Evolutionary conservation across 1,284 basidiomycete species (phyloP).

Genomic region (Cryptococcus neoformans): DNA sequence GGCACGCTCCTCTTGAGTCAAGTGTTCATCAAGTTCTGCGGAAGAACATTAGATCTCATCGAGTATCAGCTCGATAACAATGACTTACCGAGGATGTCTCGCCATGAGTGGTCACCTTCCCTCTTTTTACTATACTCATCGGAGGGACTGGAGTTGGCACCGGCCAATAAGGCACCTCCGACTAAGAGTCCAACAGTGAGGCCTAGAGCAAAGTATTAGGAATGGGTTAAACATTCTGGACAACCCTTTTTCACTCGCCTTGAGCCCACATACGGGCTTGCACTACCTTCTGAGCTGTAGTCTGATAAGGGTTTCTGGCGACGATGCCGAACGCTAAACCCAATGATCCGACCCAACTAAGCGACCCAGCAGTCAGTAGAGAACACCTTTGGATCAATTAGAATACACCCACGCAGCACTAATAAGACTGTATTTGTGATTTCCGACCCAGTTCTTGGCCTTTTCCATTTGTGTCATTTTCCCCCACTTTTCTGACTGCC

Average conservation of each 20-base stretch:
- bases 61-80: no score
- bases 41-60: neutral
- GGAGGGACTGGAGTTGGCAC: constrained; percentile 9
- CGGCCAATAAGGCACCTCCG: constrained; percentile 61
- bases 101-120: constrained; percentile 37
- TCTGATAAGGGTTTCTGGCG: constrained; percentile 56
- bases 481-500: constrained; percentile 60
- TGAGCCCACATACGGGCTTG: constrained; percentile 85
- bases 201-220: constrained; percentile 11
- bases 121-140: constrained; percentile 7
- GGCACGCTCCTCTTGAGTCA: neutral
- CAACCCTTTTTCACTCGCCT: constrained; percentile 15
- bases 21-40: neutral
- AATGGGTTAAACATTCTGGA: neutral
- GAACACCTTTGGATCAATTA: neutral
- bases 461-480: constrained; percentile 60
- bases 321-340: constrained; percentile 67
- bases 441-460: constrained; percentile 65
- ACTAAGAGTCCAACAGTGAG: constrained; percentile 74
- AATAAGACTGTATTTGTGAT: constrained; percentile 77
- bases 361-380: no score
- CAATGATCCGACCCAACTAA: constrained; percentile 72
- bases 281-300: constrained; percentile 60
- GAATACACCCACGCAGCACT: constrained; percentile 53
- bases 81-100: constrained; percentile 35